These are phyloP conservation scores for Triglochin maritima DNA, from an alignment of 106 monocot genomes.

Conservation along the genomic window DNA sequence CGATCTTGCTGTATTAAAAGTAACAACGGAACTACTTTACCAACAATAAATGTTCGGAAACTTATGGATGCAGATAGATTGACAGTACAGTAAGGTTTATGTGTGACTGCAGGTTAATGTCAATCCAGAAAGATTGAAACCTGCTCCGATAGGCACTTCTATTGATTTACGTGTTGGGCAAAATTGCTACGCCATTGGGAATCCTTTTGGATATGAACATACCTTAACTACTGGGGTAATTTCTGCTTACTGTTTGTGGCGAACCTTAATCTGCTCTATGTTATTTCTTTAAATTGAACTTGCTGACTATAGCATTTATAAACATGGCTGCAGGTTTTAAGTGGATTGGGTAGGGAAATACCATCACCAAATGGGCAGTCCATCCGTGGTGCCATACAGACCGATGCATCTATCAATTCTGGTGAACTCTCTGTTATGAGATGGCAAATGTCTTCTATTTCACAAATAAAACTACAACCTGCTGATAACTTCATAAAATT, in stretches of 20 bases:
- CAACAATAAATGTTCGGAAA: not conserved
- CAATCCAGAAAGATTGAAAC: conserved; percentile 49
- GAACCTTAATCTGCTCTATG: not conserved
- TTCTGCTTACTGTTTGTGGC: not conserved
- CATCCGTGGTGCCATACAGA: conserved; percentile 84
- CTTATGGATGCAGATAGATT: not conserved
- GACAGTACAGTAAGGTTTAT: not conserved
- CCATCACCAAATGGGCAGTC: conserved; percentile 83
- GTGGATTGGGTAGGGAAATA: conserved; percentile 84
- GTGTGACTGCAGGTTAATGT: conserved; percentile 44
- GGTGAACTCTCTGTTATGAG: not conserved
- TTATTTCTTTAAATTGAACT: not conserved
- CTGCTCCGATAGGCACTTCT: conserved; percentile 64
- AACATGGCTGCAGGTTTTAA: conserved; percentile 44
- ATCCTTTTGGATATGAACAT: conserved; percentile 85
- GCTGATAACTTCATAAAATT: not conserved
- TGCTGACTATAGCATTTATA: not conserved
- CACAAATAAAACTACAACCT: not conserved
- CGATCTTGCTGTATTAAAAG: conserved; percentile 94
- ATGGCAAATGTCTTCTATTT: not conserved
- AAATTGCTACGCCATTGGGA: conserved; percentile 91
- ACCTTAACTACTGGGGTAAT: conserved; percentile 86
- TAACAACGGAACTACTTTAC: not conserved
- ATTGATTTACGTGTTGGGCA: conserved; percentile 62
- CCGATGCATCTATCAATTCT: conserved; percentile 61